These are phyloP conservation scores for Physaria fendleri DNA, from an alignment of 345 rosid species.

Conservation along the genomic window DNA sequence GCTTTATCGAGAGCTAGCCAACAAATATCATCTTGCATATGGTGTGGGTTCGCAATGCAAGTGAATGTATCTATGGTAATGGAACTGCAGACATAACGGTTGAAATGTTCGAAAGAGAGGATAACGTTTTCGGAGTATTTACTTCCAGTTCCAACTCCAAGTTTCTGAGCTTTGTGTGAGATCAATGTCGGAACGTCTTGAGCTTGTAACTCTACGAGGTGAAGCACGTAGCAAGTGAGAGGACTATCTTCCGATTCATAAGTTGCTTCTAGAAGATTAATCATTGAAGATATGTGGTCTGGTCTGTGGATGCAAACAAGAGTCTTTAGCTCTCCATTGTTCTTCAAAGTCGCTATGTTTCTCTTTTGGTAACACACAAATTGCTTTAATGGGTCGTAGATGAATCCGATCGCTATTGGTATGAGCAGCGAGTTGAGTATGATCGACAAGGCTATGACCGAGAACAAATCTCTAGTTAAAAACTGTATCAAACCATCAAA, in stretches of 20 bases:
- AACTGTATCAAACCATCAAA: background rate
- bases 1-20: constrained; percentile 42
- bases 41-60: constrained; percentile 24
- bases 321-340: constrained; percentile 32
- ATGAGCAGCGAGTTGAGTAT: constrained; percentile 22
- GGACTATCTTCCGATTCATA: constrained; percentile 33
- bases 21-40: constrained; percentile 61
- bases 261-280: constrained; percentile 33
- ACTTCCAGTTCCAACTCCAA: background rate
- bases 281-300: constrained; percentile 31
- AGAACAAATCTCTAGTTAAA: background rate
- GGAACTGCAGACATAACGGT: constrained; percentile 22
- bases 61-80: constrained; percentile 31
- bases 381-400: constrained; percentile 42
- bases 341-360: constrained; percentile 27
- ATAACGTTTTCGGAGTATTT: constrained; percentile 38
- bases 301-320: constrained; percentile 51
- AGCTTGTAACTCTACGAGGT: constrained; percentile 48
- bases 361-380: constrained; percentile 44
- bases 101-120: constrained; percentile 26
- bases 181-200: constrained; percentile 42
- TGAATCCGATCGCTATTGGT: constrained; percentile 12
- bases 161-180: constrained; percentile 40
- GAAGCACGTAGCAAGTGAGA: constrained; percentile 40
- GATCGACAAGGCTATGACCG: constrained; percentile 11